A percentile compares a stretch with the other conserved stretches of the same genome.
phyloP scores from a whole-genome alignment of 1,284 basidiomycete genomes.

The Rhodotorula sp. region DNA sequence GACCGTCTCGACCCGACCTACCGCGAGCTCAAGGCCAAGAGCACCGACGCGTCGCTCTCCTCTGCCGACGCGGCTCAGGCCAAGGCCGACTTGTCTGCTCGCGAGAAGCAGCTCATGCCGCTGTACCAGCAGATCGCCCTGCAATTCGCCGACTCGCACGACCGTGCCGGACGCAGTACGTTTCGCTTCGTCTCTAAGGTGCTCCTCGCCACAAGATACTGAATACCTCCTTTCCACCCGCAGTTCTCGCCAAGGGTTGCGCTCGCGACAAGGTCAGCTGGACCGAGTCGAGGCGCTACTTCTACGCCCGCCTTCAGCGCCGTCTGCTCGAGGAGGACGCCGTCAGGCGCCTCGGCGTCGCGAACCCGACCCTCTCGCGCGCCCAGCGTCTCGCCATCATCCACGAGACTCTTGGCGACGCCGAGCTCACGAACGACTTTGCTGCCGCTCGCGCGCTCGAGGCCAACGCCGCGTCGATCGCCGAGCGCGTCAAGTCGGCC shows the following conservation, averaged over 20 bases:
- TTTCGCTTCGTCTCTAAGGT: constrained; percentile 31
- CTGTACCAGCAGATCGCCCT: constrained; percentile 92
- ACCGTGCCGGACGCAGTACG: constrained; percentile 57
- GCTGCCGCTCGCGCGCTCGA: constrained; percentile 46
- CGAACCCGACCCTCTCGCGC: constrained; percentile 47
- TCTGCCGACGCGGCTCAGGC: constrained; percentile 72
- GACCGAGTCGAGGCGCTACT: constrained; percentile 84
- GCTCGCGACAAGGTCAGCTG: constrained; percentile 78
- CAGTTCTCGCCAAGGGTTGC: constrained; percentile 71
- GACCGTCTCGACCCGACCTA: constrained; percentile 87
- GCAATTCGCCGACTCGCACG: constrained; percentile 94
- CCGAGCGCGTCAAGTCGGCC: constrained; percentile 42
- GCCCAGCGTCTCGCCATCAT: constrained; percentile 43
- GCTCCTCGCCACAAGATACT: constrained; percentile 13
- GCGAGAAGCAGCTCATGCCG: constrained; percentile 81
- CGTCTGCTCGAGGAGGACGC: constrained; percentile 54
- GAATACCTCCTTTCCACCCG: constrained; percentile 3
- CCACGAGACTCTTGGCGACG: constrained; percentile 27
- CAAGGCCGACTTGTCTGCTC: constrained; percentile 65
- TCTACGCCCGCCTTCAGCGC: constrained; percentile 89
- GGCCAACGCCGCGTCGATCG: constrained; percentile 41
- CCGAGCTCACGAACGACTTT: constrained; percentile 44
- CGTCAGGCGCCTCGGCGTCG: constrained; percentile 44
- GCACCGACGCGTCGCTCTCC: constrained; percentile 68
- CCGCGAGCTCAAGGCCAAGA: constrained; percentile 74